Evolutionary conservation across 2,329 filamentous ascomycete species (phyloP).

Genomic region (Colletotrichum liriopes): DNA sequence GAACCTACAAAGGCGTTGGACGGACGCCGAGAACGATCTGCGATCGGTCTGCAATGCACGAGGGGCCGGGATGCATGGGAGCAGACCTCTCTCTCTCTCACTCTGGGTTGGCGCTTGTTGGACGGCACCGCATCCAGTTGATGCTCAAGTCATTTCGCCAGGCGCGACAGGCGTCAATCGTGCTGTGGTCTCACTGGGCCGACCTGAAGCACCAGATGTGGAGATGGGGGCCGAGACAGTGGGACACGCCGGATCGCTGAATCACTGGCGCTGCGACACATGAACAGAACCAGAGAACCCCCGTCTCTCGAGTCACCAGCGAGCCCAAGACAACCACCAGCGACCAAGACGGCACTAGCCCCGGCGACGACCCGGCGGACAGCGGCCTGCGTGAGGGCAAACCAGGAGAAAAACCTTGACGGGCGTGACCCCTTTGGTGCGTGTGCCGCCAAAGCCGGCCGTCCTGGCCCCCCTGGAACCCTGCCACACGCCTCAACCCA

Average conservation of each 20-base stretch:
- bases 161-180: slow-evolving; percentile 14
- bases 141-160: neutral
- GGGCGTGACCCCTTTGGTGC: slow-evolving; percentile 1
- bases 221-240: neutral
- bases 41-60: neutral
- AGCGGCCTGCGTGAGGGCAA: too few species aligned
- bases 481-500: slow-evolving; percentile 2
- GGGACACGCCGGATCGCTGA: neutral
- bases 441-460: slow-evolving; percentile 37
- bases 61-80: neutral
- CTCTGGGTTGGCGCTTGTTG: too few species aligned
- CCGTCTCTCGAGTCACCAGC: neutral
- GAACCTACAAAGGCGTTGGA: neutral
- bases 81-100: neutral
- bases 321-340: neutral
- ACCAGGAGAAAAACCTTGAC: neutral
- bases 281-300: neutral
- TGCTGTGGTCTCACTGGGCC: neutral
- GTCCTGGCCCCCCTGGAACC: slow-evolving; percentile 13
- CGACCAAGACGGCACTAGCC: neutral
- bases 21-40: too few species aligned
- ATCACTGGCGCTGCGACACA: slow-evolving; percentile 1
- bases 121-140: neutral
- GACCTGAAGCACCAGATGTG: slow-evolving; percentile 12
- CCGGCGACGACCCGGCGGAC: neutral